A percentile compares a stretch with the other conserved stretches of the same genome.
phyloP scores from a whole-genome alignment of 768 basidiomycete species.

The Paxillus rubicundulus region DNA sequence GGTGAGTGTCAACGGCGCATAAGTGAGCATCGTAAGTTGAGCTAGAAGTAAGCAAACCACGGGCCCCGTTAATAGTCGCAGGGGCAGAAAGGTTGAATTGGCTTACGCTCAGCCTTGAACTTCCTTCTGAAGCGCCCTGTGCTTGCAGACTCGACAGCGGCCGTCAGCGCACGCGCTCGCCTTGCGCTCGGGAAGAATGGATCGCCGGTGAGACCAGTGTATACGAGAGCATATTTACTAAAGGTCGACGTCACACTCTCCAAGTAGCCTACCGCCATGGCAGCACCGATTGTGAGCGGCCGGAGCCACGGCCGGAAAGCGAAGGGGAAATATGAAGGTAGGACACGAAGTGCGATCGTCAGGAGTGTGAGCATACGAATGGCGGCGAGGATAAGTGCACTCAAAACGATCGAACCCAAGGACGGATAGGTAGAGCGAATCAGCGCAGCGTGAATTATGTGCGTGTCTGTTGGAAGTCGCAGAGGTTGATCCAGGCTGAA shows the following conservation, averaged over 20 bases:
- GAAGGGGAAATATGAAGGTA: constrained; percentile 52
- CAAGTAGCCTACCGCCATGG: constrained; percentile 42
- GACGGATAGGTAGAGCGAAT: constrained; percentile 79
- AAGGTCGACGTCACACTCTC: constrained; percentile 49
- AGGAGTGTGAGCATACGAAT: constrained; percentile 58
- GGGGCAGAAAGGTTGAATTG: background rate
- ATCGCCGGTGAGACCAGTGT: constrained; percentile 74
- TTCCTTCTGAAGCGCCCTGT: constrained; percentile 42
- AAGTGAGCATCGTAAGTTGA: constrained; percentile 66
- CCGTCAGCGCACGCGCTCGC: constrained; percentile 55
- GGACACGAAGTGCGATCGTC: constrained; percentile 48
- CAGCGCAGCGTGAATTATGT: constrained; percentile 73
- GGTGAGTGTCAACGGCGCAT: constrained; percentile 73
- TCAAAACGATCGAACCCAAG: constrained; percentile 73
- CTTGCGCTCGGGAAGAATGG: constrained; percentile 59
- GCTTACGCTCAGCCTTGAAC: constrained; percentile 60
- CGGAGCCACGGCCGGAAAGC: constrained; percentile 42
- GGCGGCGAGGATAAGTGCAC: constrained; percentile 71
- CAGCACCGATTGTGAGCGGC: constrained; percentile 35
- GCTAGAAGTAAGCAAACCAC: constrained; percentile 32
- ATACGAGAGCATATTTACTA: constrained; percentile 66
- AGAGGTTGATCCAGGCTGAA: constrained; percentile 29
- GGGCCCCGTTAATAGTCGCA: background rate
- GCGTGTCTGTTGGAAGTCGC: constrained; percentile 55
- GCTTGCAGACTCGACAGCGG: constrained; percentile 47